These are phyloP conservation scores for Umbellularia californica DNA, from an alignment of 164 flowering plant genomes.

Conservation along the genomic window DNA sequence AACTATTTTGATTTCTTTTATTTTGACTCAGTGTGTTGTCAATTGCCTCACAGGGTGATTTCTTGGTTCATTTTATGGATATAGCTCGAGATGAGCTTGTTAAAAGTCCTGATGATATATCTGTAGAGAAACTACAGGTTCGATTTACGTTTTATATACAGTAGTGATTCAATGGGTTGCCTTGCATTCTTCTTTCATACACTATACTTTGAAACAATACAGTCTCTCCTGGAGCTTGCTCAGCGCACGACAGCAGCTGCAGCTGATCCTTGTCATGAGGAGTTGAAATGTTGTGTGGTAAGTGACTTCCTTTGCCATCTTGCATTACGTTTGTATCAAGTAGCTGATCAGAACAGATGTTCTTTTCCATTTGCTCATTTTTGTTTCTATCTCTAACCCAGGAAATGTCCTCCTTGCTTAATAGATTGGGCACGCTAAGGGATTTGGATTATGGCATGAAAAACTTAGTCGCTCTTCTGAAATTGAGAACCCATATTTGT, in stretches of 20 bases:
- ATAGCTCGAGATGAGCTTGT: slow-evolving; percentile 87
- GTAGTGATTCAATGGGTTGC: not conserved
- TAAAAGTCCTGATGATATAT: slow-evolving; percentile 74
- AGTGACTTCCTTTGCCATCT: slow-evolving; percentile 10
- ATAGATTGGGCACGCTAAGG: slow-evolving; percentile 55
- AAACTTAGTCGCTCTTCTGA: slow-evolving; percentile 16
- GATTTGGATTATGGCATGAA: slow-evolving; percentile 30
- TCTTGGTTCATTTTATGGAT: slow-evolving; percentile 98
- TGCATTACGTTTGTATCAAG: not conserved
- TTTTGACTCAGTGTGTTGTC: not conserved
- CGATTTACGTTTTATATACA: not conserved
- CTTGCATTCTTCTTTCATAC: not conserved
- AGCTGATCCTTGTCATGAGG: slow-evolving; percentile 91
- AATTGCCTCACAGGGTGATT: slow-evolving; percentile 67
- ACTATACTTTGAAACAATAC: not conserved
- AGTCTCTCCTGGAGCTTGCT: slow-evolving; percentile 97
- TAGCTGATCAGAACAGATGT: not conserved
- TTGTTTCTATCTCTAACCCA: slow-evolving; percentile 25
- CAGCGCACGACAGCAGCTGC: slow-evolving; percentile 92
- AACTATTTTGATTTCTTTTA: not conserved
- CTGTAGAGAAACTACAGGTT: slow-evolving; percentile 95
- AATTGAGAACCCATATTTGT: slow-evolving; percentile 21
- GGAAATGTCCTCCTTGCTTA: slow-evolving; percentile 80
- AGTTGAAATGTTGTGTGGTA: slow-evolving; percentile 88
- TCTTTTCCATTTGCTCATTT: not conserved